A percentile compares a stretch with the other conserved stretches of the same genome.
phyloP scores from a whole-genome alignment of 768 basidiomycete species.

The Naganishia onofrii region DNA sequence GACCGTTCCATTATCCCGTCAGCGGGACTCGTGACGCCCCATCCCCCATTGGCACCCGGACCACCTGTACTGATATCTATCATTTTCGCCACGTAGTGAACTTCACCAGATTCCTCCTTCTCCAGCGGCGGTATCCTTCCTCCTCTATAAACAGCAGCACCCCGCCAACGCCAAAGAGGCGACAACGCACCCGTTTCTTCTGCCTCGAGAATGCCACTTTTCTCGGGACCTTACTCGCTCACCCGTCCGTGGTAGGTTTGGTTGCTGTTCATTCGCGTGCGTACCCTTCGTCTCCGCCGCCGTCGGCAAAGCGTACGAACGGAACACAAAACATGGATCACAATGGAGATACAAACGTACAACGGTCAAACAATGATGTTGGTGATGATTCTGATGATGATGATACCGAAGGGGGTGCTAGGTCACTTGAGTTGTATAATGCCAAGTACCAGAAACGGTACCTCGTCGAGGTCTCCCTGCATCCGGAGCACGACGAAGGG shows the following conservation, averaged over 20 bases:
- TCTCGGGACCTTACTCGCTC: background rate
- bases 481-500: background rate
- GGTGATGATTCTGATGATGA: background rate
- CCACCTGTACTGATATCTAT: no score
- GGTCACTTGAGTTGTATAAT: background rate
- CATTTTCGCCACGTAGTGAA: slow-evolving; percentile 35
- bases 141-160: background rate
- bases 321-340: background rate
- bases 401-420: no score
- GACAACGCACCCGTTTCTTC: background rate
- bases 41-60: no score
- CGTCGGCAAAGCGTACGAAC: background rate
- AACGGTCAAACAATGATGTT: background rate
- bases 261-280: slow-evolving; percentile 10
- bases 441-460: slow-evolving; percentile 24
- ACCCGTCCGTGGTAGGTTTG: background rate
- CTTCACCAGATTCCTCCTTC: slow-evolving; percentile 47
- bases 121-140: slow-evolving; percentile 25
- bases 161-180: no score
- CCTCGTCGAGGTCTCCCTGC: slow-evolving; percentile 17
- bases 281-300: background rate
- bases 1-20: no score
- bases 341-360: background rate
- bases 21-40: no score
- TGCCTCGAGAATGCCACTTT: background rate